Conservation (phyloP, 441 rosid genomes). For the Gossypium lobatum region DNA sequence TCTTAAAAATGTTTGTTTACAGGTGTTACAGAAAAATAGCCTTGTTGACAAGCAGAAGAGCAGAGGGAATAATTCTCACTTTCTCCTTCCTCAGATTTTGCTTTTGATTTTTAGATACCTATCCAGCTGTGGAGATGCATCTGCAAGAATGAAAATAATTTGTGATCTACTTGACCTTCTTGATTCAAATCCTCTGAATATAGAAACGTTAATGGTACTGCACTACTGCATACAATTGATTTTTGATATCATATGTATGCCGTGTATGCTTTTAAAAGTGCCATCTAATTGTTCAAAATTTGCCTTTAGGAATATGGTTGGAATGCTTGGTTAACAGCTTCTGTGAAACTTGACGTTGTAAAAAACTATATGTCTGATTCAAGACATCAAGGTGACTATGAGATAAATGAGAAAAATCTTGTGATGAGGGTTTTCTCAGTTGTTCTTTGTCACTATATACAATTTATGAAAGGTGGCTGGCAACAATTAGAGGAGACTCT, state of each 20-base stretch:
- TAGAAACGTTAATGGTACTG: conserved; percentile 92
- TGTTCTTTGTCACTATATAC: conserved; percentile 85
- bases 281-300: conserved; percentile 24
- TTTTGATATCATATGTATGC: conserved; percentile 11
- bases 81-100: conserved; percentile 83
- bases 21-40: conserved; percentile 86
- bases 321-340: conserved; percentile 84
- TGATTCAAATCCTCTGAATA: conserved; percentile 85
- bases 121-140: conserved; percentile 58
- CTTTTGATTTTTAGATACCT: conserved; percentile 73
- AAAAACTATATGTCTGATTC: conserved; percentile 50
- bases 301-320: conserved; percentile 82
- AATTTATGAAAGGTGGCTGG: conserved; percentile 97
- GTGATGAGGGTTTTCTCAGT: conserved; percentile 71
- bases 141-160: conserved; percentile 64
- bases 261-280: conserved; percentile 6
- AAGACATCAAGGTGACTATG: conserved; percentile 35
- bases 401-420: conserved; percentile 57
- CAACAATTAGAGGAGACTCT: conserved; percentile 90
- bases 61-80: conserved; percentile 66
- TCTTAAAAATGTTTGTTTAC: conserved; percentile 16
- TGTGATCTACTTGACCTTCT: conserved; percentile 83
- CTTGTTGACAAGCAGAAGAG: conserved; percentile 63
- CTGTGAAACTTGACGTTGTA: conserved; percentile 63
- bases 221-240: conserved; percentile 23